A percentile compares a stretch with the other conserved stretches of the same genome.
These are phyloP conservation scores for Hyaloperonospora arabidopsidis DNA, from an alignment of 352 stramenopile species.

Conservation along the genomic window DNA sequence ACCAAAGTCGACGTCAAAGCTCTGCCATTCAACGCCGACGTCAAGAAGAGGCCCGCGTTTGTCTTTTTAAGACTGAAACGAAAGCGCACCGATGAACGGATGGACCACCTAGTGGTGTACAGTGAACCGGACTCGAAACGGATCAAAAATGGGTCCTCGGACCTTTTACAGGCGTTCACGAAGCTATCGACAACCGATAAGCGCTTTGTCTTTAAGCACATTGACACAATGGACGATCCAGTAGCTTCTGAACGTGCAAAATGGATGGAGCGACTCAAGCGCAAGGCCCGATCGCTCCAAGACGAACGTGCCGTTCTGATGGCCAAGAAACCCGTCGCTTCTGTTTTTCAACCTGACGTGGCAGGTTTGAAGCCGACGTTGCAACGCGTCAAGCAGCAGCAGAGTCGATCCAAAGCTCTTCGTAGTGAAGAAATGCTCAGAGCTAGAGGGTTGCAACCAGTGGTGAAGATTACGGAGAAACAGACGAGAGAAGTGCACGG, in stretches of 20 bases:
- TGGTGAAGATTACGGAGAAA: slow-evolving; percentile 53
- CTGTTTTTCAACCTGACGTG: slow-evolving; percentile 29
- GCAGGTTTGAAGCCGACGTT: slow-evolving; percentile 27
- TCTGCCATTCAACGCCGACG: not conserved
- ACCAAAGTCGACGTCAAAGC: not conserved
- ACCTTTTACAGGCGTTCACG: slow-evolving; percentile 50
- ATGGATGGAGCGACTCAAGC: slow-evolving; percentile 61
- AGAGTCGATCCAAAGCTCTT: slow-evolving; percentile 40
- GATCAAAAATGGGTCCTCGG: slow-evolving; percentile 4
- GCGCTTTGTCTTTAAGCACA: slow-evolving; percentile 75
- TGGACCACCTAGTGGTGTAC: slow-evolving; percentile 62
- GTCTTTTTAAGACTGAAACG: slow-evolving; percentile 80
- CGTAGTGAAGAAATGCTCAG: slow-evolving; percentile 47
- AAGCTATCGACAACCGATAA: slow-evolving; percentile 62
- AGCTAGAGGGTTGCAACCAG: slow-evolving; percentile 34
- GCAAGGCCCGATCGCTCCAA: slow-evolving; percentile 53
- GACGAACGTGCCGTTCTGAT: slow-evolving; percentile 42
- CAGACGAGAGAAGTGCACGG: slow-evolving; percentile 49
- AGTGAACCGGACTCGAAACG: slow-evolving; percentile 31
- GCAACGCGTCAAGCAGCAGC: slow-evolving; percentile 45
- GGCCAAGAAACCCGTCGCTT: slow-evolving; percentile 21
- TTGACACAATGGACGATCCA: slow-evolving; percentile 69
- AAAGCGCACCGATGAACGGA: slow-evolving; percentile 71
- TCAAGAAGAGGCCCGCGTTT: slow-evolving; percentile 29
- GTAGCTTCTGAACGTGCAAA: slow-evolving; percentile 32